Evolutionary conservation across 2,329 filamentous ascomycete genomes (phyloP), one percentile per base, ranked within the genome.

Genomic region (Aspergillus aculeatus): DNA sequence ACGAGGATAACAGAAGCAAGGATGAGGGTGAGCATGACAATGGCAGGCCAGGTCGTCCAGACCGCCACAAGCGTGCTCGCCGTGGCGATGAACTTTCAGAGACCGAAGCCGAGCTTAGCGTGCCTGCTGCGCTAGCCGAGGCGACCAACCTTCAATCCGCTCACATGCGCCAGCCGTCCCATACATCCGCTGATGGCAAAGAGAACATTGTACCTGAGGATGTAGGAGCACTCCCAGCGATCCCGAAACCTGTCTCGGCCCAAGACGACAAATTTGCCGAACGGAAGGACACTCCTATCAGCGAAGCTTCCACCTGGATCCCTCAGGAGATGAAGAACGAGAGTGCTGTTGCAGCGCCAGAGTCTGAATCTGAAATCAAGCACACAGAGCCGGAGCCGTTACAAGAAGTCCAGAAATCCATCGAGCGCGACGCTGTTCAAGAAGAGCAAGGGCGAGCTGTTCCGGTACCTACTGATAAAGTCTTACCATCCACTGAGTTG

Each of bases 41-140:
- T 62, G 87, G 87, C 16, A 85, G 86, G 26, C 75, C 84, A 21
- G 82, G 81, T n/a, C 86, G 90, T 63, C 81, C 89, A 60, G 86
- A 86, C 23, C 86, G 91, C 47, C 80, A 87, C 69, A 97, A 96
- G 81, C 87, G 92, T 72, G 86, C 86, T 63, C 86, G 87, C 66
- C 86, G 85, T 60, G 82, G 77, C 50, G 84, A 82, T 19, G 84
- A 83, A 55, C 87, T 90, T 68, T 88, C 85, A 19, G 88, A 96
- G 67, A 84, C 89, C 53, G 86, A 94, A 24, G 88, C 90, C 23
- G 81, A 86, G 54, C 96, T 96, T 73, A 91, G 91, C 9, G 77
- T 77, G 58, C 78, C 80, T 38, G 71, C 73, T 26, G 72, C 76
- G 53, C 63, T 77, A 54, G 63, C 69, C 6, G 74, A 76, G 55